Evolutionary conservation across 192 early-diverging fungal genomes (phyloP), one percentile per base, ranked within the genome.

Genomic region (Mycoemilia scoparia): DNA sequence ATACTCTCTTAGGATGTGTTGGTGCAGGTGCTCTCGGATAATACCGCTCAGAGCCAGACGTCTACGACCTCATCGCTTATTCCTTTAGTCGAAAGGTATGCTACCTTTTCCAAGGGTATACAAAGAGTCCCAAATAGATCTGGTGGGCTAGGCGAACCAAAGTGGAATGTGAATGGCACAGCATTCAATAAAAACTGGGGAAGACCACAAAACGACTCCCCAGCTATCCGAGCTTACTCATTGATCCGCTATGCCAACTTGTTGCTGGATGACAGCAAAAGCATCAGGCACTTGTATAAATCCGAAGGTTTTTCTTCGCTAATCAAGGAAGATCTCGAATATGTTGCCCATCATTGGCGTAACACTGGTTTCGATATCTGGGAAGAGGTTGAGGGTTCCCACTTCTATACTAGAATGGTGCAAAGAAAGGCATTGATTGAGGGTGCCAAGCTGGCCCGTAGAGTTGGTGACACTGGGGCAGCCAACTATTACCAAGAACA

Each of bases 371-470:
- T 51, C n/a, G 77, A 87, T 43, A 61, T 84, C 5, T 87, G 84
- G 84, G 84, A 87, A 45, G 84, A 87, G 42, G 44, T 71, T 3
- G 38, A 58, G 1, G 84, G 73, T 6, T 14, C 51, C 21, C 78
- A 84, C 46, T 80, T 74, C 32, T 82, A 71, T 42, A 87, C 79
- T 4, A 39, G 54, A 15, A 44, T 67, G 45, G 76, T 71, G 7
- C 77, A 77, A 49, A 58, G 61, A 2, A 41, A 49, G 8, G 77
- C 74, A 16, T 51, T 87, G 7, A 8, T 46, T 2, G 46, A 54
- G 10, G 81, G 77, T 23, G 57, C 71, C 5, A 16, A 27, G 5
- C 56, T 82, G 45, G 75, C 67, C 1, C 15, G 11, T 14, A n/a
- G 14, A 1, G 10, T 53, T 10, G 45, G 38, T 24, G 69, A 75